A percentile compares a stretch with the other conserved stretches of the same genome.
These are phyloP conservation scores for Chlamydomonas sp. DNA, from an alignment of 139 green algal genomes.

Conservation along the genomic window DNA sequence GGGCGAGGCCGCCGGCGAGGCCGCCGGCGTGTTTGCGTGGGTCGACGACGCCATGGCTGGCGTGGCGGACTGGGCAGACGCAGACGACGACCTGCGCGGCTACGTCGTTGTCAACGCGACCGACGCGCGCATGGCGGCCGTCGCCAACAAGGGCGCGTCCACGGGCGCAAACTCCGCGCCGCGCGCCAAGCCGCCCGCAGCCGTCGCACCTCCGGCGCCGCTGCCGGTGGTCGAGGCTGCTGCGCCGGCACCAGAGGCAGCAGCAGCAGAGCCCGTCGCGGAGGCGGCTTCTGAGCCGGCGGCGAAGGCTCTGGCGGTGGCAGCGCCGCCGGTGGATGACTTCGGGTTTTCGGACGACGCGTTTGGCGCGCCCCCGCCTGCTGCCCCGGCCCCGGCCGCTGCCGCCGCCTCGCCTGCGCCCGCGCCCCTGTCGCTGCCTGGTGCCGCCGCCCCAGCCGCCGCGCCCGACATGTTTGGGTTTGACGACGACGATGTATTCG, in stretches of 20 bases:
- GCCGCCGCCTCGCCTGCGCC: not conserved
- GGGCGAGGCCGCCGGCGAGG: not conserved
- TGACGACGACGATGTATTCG: not conserved
- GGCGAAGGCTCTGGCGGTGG: not conserved
- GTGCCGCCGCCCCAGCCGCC: not conserved
- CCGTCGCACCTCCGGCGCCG: not conserved
- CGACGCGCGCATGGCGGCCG: not conserved
- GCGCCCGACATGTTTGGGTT: not conserved
- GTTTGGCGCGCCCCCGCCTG: not conserved
- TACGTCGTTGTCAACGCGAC: slow-evolving; percentile 5
- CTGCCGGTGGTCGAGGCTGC: not conserved
- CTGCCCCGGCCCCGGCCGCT: not conserved
- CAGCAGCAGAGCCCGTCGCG: slow-evolving; percentile 1
- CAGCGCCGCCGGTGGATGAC: not conserved
- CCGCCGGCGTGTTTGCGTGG: slow-evolving; percentile 1
- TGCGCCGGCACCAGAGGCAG: no score
- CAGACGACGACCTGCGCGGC: not conserved
- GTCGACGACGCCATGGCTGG: slow-evolving; percentile 2
- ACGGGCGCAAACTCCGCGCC: no score
- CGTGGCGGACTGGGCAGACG: not conserved
- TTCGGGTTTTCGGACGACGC: not conserved
- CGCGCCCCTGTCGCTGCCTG: not conserved
- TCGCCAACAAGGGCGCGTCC: not conserved
- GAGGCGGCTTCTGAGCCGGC: not conserved
- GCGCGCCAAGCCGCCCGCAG: not conserved